phyloP scores from a whole-genome alignment of 2,329 filamentous ascomycete genomes.

The Venturia carpophila region DNA sequence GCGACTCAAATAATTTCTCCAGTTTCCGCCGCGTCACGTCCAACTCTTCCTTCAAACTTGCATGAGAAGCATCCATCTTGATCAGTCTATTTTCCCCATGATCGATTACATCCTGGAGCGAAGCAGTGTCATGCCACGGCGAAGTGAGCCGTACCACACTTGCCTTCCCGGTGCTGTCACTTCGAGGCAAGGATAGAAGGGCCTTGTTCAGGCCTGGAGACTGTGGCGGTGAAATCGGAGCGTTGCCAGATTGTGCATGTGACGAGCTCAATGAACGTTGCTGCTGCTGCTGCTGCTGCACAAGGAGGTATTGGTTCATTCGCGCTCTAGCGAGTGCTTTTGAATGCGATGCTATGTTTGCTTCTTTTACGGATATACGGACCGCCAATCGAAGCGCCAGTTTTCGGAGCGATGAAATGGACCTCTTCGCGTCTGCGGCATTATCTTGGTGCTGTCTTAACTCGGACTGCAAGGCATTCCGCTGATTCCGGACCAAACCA shows the following conservation, averaged over 20 bases:
- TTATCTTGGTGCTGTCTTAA: constrained; percentile 6
- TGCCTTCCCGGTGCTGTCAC: background rate
- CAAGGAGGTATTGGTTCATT: constrained; percentile 1
- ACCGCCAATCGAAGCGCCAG: constrained; percentile 16
- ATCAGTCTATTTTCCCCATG: constrained; percentile 3
- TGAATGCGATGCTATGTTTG: constrained; percentile 5
- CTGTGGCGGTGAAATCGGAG: constrained; percentile 10
- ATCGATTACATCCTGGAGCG: constrained; percentile 1
- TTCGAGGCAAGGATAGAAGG: background rate
- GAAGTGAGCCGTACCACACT: constrained; percentile 4
- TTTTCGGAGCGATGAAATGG: constrained; percentile 12
- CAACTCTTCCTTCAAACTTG: constrained; percentile 11
- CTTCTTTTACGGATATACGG: constrained; percentile 14
- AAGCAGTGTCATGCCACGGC: background rate
- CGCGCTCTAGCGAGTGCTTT: constrained; percentile 13
- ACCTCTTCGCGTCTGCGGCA: constrained; percentile 2
- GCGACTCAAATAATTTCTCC: constrained; percentile 13
- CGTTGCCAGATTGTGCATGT: background rate
- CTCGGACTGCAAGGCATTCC: background rate
- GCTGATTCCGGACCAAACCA: background rate
- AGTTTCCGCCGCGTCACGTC: constrained; percentile 13
- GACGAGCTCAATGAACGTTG: background rate
- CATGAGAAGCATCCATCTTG: constrained; percentile 7
- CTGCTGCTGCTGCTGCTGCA: background rate
- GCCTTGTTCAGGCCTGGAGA: background rate